These are phyloP conservation scores for Backusella morwellensis DNA, from an alignment of 192 early-diverging fungal genomes.

Conservation along the genomic window DNA sequence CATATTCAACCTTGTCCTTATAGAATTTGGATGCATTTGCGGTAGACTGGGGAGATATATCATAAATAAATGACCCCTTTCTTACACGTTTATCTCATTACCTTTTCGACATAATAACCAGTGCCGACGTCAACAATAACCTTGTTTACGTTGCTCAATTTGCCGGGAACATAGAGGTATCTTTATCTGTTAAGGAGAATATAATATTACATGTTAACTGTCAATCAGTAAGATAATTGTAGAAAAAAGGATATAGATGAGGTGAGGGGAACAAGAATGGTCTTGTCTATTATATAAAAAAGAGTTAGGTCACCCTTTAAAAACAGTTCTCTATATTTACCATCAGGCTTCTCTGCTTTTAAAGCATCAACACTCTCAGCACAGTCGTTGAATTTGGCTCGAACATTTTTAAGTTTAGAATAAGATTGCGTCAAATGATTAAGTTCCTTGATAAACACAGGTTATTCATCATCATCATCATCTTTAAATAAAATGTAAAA, in stretches of 20 bases:
- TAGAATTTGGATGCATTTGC: conserved; percentile 85
- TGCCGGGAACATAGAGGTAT: conserved; percentile 90
- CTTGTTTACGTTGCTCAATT: conserved; percentile 73
- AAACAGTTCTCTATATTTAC: conserved; percentile 15
- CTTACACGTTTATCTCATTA: conserved; percentile 23
- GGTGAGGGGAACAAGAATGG: conserved; percentile 77
- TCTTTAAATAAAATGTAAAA: not conserved
- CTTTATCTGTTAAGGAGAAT: conserved; percentile 22
- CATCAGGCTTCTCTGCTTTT: conserved; percentile 47
- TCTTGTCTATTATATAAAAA: conserved; percentile 42
- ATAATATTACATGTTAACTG: not conserved
- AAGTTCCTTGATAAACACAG: conserved; percentile 63
- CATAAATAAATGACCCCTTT: too few relatives aligned
- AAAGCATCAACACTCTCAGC: conserved; percentile 68
- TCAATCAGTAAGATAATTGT: not conserved
- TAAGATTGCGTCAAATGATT: conserved; percentile 82
- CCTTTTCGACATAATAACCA: conserved; percentile 95
- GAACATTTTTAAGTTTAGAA: conserved; percentile 83
- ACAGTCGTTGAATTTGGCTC: conserved; percentile 83
- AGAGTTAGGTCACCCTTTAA: not conserved
- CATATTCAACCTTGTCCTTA: conserved; percentile 76
- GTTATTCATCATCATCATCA: not conserved
- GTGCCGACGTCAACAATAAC: conserved; percentile 97
- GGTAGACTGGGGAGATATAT: conserved; percentile 41
- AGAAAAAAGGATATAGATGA: conserved; percentile 54